A percentile compares a stretch with the other conserved stretches of the same genome.
phyloP scores from a whole-genome alignment of 768 basidiomycete species.

The Psilocybe cubensis region DNA sequence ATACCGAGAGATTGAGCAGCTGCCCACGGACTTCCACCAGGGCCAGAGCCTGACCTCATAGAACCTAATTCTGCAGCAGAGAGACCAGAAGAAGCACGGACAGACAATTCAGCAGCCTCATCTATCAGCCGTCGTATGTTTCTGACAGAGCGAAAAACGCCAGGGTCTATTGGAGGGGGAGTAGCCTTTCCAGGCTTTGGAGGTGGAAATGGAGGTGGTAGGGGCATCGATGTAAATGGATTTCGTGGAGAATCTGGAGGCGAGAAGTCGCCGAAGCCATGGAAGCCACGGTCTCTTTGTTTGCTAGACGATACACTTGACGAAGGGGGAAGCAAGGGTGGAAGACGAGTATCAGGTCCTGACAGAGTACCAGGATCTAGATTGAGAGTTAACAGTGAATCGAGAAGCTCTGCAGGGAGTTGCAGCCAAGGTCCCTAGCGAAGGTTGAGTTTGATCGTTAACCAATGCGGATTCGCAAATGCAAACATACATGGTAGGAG shows the following conservation, averaged over 20 bases:
- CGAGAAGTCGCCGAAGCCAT: conserved; percentile 42
- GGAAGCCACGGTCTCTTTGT: conserved; percentile 50
- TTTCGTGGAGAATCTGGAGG: conserved; percentile 50
- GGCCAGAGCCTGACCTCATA: conserved; percentile 49
- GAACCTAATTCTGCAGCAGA: conserved; percentile 75
- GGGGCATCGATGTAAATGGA: conserved; percentile 32
- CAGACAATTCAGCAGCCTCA: conserved; percentile 86
- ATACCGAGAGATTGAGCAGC: conserved; percentile 66
- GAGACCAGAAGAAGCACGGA: conserved; percentile 85
- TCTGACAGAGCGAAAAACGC: conserved; percentile 78
- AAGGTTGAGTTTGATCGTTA: conserved; percentile 19
- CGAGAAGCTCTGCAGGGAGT: conserved; percentile 83
- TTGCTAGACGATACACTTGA: conserved; percentile 31
- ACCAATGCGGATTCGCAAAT: conserved; percentile 10
- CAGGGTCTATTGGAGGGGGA: conserved; percentile 89
- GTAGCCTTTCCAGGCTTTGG: conserved; percentile 68
- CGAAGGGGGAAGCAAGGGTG: conserved; percentile 35
- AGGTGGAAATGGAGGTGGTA: conserved; percentile 52
- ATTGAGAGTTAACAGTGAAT: conserved; percentile 80
- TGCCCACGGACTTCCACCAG: conserved; percentile 59
- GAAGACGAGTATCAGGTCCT: conserved; percentile 45
- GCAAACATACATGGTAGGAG: conserved; percentile 77
- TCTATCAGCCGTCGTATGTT: conserved; percentile 83
- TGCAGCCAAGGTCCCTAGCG: conserved; percentile 89
- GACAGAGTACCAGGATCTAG: conserved; percentile 70